Conservation (phyloP, 1,284 basidiomycete species). For the Austroboletus novae-zelandiae region DNA sequence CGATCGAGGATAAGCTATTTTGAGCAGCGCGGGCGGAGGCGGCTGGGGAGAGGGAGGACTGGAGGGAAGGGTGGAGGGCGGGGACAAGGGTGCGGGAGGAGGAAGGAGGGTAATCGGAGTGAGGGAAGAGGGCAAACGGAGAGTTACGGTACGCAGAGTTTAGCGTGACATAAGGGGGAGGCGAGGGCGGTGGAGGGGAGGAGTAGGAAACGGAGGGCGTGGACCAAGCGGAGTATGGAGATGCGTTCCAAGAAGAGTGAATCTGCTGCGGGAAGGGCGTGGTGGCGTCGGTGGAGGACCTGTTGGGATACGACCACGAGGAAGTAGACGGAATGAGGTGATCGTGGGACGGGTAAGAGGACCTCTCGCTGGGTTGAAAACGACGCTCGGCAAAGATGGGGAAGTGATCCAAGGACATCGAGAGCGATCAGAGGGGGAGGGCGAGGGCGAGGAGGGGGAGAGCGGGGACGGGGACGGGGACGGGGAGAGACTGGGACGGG, state of each 20-base stretch:
- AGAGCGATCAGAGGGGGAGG: slow-evolving; percentile 8
- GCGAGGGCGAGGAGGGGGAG: background rate
- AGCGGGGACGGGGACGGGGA: background rate
- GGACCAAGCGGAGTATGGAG: slow-evolving; percentile 24
- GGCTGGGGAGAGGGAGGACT: slow-evolving; percentile 6
- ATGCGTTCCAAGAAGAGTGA: slow-evolving; percentile 20
- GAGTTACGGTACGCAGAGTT: slow-evolving; percentile 26
- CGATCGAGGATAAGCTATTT: slow-evolving; percentile 15
- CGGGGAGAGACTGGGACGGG: slow-evolving; percentile 7
- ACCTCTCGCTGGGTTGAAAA: slow-evolving; percentile 30
- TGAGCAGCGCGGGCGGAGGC: slow-evolving; percentile 10
- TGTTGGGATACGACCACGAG: slow-evolving; percentile 28
- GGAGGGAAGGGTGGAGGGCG: slow-evolving; percentile 16
- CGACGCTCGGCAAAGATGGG: slow-evolving; percentile 31
- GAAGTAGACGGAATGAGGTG: slow-evolving; percentile 19
- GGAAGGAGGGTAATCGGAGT: slow-evolving; percentile 19
- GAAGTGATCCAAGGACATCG: slow-evolving; percentile 35
- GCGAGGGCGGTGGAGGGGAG: slow-evolving; percentile 22
- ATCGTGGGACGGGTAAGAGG: slow-evolving; percentile 23
- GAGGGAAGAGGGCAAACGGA: slow-evolving; percentile 18
- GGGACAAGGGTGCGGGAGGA: slow-evolving; percentile 22
- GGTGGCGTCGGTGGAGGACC: slow-evolving; percentile 20
- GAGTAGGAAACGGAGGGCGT: slow-evolving; percentile 19
- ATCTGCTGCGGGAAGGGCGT: slow-evolving; percentile 15
- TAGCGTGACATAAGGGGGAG: slow-evolving; percentile 27